Conservation (phyloP, 208 protist genomes). For the Phytomonas serpens region DNA sequence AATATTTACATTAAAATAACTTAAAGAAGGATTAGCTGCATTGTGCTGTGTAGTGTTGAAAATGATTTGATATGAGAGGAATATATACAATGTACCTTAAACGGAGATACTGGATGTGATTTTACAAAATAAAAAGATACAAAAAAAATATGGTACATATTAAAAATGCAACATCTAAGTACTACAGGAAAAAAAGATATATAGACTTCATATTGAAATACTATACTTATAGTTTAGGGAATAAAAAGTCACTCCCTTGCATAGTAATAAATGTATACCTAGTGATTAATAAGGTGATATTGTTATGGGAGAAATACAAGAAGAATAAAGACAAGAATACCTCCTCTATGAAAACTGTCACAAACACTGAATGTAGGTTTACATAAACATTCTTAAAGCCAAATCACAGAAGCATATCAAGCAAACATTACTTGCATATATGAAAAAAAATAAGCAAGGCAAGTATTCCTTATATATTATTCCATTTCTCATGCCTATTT, state of each 20-base stretch:
- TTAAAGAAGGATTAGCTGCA: neutral
- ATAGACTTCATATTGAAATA: neutral
- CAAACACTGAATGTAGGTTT: neutral
- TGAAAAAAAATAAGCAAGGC: neutral
- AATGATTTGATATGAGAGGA: neutral
- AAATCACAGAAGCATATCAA: too few relatives aligned
- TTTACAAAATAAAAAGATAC: slow-evolving; percentile 8
- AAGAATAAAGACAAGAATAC: neutral
- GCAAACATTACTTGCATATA: neutral
- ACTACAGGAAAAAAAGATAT: slow-evolving; percentile 7
- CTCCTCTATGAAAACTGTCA: neutral
- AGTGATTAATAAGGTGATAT: neutral
- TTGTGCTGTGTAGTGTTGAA: neutral
- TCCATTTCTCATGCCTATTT: neutral
- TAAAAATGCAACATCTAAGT: neutral
- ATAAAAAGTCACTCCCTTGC: neutral
- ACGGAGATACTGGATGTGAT: neutral
- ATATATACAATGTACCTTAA: neutral
- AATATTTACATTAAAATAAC: neutral
- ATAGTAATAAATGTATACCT: neutral
- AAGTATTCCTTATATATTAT: neutral
- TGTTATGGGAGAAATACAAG: neutral
- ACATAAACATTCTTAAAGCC: neutral
- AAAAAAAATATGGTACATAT: neutral
- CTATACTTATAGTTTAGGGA: neutral